Conservation (phyloP, 148 eudicot species). For the Chenopodium berlandieri region DNA sequence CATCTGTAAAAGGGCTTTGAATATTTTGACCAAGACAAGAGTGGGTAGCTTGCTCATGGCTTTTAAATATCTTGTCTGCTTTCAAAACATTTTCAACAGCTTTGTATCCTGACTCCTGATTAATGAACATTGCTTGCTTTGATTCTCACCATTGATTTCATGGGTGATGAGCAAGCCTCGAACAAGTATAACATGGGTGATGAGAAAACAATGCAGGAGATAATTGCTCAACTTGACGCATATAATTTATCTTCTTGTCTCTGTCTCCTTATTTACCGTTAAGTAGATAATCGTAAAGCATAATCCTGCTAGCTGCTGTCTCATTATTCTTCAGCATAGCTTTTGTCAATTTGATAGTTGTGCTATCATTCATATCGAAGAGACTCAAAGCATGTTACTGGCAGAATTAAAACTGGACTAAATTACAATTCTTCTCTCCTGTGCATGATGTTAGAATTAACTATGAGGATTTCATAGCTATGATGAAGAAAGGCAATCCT, state of each 20-base stretch:
- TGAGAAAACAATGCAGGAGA: conserved; percentile 83
- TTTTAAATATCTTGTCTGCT: background rate
- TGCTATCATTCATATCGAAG: background rate
- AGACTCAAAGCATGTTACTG: too few relatives aligned
- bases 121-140: background rate
- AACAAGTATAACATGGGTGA: conserved; percentile 95
- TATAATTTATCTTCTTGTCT: conserved; percentile 54
- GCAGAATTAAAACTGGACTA: background rate
- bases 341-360: background rate
- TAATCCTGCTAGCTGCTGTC: background rate
- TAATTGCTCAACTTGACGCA: conserved; percentile 90
- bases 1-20: conserved; percentile 83
- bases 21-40: conserved; percentile 89
- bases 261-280: background rate
- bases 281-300: background rate
- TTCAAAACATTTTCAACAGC: background rate
- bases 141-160: conserved; percentile 46
- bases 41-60: conserved; percentile 58
- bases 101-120: background rate
- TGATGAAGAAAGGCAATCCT: conserved; percentile 96
- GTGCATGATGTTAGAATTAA: conserved; percentile 91
- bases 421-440: background rate
- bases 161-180: conserved; percentile 84
- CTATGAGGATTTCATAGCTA: conserved; percentile 89
- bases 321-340: background rate